phyloP scores from a whole-genome alignment of 129 eudicot genomes.

The Flaveria ramosissima region DNA sequence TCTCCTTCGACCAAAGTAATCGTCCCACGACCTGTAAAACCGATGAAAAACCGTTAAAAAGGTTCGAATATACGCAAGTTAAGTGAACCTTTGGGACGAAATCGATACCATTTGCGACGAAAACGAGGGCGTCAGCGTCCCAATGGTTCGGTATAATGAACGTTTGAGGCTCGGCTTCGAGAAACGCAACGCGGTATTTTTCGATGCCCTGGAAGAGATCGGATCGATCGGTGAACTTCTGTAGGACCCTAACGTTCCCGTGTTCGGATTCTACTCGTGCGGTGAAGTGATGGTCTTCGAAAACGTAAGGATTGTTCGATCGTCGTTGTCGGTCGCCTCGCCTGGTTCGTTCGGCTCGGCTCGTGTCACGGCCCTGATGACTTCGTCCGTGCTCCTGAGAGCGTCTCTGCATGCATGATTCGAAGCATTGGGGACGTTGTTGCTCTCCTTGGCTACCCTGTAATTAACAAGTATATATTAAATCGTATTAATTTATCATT shows the following conservation, averaged over 20 bases:
- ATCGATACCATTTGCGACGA: constrained; percentile 56
- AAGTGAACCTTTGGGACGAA: neutral
- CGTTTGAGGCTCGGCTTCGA: constrained; percentile 75
- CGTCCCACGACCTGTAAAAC: constrained; percentile 56
- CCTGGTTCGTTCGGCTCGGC: neutral
- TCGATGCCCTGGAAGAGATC: constrained; percentile 55
- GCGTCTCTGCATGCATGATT: constrained; percentile 21
- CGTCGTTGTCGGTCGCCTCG: constrained; percentile 18
- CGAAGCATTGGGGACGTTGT: constrained; percentile 27
- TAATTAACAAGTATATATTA: too few relatives aligned
- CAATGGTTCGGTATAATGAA: constrained; percentile 62
- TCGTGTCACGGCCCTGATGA: neutral
- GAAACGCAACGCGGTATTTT: constrained; percentile 57
- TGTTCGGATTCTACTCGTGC: constrained; percentile 43
- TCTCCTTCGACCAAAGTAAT: constrained; percentile 39
- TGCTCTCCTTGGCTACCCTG: constrained; percentile 39
- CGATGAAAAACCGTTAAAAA: neutral
- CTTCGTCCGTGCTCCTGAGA: constrained; percentile 10
- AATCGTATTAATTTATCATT: too few relatives aligned
- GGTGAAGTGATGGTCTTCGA: constrained; percentile 59
- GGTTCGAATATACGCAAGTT: neutral
- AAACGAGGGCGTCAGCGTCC: constrained; percentile 65
- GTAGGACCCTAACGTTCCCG: constrained; percentile 57
- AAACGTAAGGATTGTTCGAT: constrained; percentile 56
- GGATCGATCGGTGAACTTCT: constrained; percentile 62